phyloP scores from a whole-genome alignment of 345 rosid species.

The Eucalyptus viminalis region DNA sequence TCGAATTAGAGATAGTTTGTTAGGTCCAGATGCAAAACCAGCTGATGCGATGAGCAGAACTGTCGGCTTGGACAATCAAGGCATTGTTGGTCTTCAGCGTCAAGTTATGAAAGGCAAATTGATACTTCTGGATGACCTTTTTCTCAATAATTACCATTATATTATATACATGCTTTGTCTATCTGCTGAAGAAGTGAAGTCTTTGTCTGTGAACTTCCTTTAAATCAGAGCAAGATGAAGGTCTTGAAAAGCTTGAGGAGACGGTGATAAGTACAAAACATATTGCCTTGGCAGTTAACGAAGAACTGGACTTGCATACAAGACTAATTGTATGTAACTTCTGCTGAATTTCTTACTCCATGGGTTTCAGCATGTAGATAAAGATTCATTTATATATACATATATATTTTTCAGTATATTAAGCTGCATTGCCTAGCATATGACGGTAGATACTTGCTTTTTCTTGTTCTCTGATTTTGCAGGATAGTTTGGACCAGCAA shows the following conservation, averaged over 20 bases:
- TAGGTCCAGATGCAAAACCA: constrained; percentile 27
- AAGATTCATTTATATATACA: background rate
- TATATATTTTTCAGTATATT: background rate
- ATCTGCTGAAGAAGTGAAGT: background rate
- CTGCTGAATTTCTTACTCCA: background rate
- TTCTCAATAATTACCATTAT: background rate
- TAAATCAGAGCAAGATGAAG: constrained; percentile 35
- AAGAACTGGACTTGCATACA: constrained; percentile 31
- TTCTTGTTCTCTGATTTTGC: background rate
- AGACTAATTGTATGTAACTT: constrained; percentile 18
- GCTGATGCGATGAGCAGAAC: constrained; percentile 11
- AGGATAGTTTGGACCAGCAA: constrained; percentile 32
- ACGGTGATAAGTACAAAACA: constrained; percentile 34
- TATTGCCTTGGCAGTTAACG: constrained; percentile 32
- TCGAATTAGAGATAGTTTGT: constrained; percentile 24
- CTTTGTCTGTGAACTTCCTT: background rate
- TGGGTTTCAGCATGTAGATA: background rate
- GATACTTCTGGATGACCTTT: background rate
- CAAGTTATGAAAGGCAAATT: constrained; percentile 28
- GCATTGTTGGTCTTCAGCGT: constrained; percentile 26
- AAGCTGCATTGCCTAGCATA: background rate
- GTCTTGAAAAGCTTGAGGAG: constrained; percentile 31
- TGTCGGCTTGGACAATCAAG: constrained; percentile 22
- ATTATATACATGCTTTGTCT: background rate
- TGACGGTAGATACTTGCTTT: background rate